Evolutionary conservation across 441 rosid species (phyloP), one percentile per base, ranked within the genome.

Genomic region (Populus hybrid): DNA sequence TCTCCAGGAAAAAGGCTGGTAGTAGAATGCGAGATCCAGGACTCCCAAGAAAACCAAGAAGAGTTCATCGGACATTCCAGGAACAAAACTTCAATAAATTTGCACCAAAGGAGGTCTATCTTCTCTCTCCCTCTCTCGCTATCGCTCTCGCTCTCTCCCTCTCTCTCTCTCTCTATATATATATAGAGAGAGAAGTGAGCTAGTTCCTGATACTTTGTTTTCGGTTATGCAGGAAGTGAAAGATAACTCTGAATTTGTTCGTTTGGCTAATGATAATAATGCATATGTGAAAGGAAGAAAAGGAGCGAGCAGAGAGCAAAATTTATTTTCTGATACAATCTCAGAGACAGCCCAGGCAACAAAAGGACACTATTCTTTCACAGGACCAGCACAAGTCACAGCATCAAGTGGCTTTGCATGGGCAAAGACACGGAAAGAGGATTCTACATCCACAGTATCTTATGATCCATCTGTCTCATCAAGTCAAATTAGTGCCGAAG

Each of bases 361-460:
- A 76, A 72, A 82, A 69, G 84, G 85, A 75, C 87, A 85, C 30
- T 78, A 75, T 21, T 76, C 78, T 63, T 85, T 83, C 82, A 83
- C 85, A n/a, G 88, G 83, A 12, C 91, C 93, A 46, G 87, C 86
- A n/a, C 93, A 84, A 77, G 81, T 87, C 34, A 80, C 89, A 12
- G 92, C 86, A 72, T 86, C 98, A 66, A 89, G 90, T 35, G 91
- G 95, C 73, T 92, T 91, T 63, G 87, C 97, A 32, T 93, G 97
- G 97, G 92, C 87, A 3, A 91, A 88, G 85, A 89, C 82, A 80
- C 87, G 75, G 66, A 86, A 87, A 79, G 93, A 90, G 38, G 91
- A 90, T 70, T 74, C 80, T 59, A 65, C 67, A 61, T 83, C 95
- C 10, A 81, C 90, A 35, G 65, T 92, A 74, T 91, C 97, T 3